Evolutionary conservation across 768 basidiomycete genomes (phyloP), one percentile per base, ranked within the genome.

Genomic region (Serendipita sp.): DNA sequence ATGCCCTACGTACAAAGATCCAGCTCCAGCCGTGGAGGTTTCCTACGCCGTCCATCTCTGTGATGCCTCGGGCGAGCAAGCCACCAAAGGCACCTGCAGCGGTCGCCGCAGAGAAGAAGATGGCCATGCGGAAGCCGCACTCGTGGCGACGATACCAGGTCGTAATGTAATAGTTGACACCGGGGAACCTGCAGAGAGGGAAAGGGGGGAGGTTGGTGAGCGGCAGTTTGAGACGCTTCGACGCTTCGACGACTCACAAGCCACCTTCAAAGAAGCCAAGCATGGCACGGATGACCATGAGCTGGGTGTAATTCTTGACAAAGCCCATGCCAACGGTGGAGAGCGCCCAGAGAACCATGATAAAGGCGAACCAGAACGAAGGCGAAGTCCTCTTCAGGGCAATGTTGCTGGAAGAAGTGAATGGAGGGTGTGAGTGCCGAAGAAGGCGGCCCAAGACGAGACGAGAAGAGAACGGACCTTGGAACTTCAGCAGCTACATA

Each of bases 81-180:
- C 85, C 85, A 3, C 82, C 83, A 66, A 90, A 90, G 22, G 88
- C 87, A n/a, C 88, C 90, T 1, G 86, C 83, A 0, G 87, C 80
- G 2, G 86, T 88, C 0, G 88, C 88, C 2, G 88, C 85, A 0
- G 82, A 81, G 74, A 87, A 88, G 73, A 88, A 88, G 30, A 88
- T 68, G 0, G 73, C 53, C 53, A 58, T 58, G 24, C 53, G 53
- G 31, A 58, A 24, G 28, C 53, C 53, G n/a, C 53, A 58, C 28
- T 58, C 53, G n/a, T 58, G 53, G n/a, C 53, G 53, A 28, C 53
- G 53, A 31, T 58, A 58, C 53, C 53, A 58, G n/a, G 53, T 58
- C 53, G 53, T 58, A 28, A 58, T 26, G 31, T 58, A 58, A 31
- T 24, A 58, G 2, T 58, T 58, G 31, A 58, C 31, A 58, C 53